Evolutionary conservation across 2,329 filamentous ascomycete genomes (phyloP).

Genomic region (Grosmannia clavigera): DNA sequence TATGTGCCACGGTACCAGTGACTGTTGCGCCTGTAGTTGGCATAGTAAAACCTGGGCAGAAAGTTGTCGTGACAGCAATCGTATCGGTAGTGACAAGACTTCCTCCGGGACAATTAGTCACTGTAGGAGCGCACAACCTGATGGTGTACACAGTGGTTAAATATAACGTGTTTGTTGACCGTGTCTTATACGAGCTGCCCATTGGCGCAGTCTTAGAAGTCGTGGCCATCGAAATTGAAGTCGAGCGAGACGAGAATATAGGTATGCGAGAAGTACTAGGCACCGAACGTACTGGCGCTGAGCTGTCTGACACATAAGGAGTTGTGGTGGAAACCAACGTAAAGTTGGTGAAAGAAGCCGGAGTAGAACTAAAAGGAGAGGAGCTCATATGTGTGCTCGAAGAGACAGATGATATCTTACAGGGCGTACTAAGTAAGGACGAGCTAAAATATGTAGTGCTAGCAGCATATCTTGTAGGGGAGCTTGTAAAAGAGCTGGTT

Average conservation of each 20-base stretch:
- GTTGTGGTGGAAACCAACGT: not conserved
- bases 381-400: not conserved
- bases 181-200: not conserved
- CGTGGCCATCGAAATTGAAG: not conserved
- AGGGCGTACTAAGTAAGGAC: not conserved
- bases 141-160: slow-evolving; percentile 4
- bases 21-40: not conserved
- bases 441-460: not conserved
- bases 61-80: not conserved
- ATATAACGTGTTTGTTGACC: slow-evolving; percentile 3
- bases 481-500: not conserved
- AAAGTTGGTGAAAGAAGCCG: not conserved
- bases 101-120: slow-evolving; percentile 1
- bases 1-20: not conserved
- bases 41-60: not conserved
- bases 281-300: not conserved
- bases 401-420: not conserved
- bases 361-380: not conserved
- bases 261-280: not conserved
- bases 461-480: not conserved
- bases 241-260: not conserved
- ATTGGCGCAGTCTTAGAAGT: not conserved
- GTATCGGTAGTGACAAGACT: not conserved
- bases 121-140: slow-evolving; percentile 4
- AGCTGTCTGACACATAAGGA: not conserved